Evolutionary conservation across 768 basidiomycete genomes (phyloP), one percentile per base, ranked within the genome.

Genomic region (Russula sp.): DNA sequence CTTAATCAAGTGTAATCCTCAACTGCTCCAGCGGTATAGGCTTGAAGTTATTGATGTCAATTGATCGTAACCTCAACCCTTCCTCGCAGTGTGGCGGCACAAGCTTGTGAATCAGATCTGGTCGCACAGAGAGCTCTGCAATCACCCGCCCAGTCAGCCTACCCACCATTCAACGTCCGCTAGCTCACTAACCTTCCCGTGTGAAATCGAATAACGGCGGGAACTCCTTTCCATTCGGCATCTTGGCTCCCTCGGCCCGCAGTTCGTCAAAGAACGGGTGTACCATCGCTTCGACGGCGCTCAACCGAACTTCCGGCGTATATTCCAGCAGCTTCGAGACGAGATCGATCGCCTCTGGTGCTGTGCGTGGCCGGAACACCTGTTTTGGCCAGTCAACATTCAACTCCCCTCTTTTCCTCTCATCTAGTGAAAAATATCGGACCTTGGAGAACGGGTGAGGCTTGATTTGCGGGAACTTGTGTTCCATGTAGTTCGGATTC

Each of bases 401-500:
- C 36, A 63, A 62, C 55, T 50, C 22, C 67, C 64, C 69, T 51
- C 22, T 67, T 65, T 68, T 71, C 59, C 16, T 32, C 65, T 56
- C 63, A 54, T 30, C 34, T 59, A 51, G 26, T 61, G 34, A 49
- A 44, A 40, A 56, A 54, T 20, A 63, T 53, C 59, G 54, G 62
- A 92, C 93, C 87, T 98, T 98, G 73, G 89, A 90, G 81, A 98
- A 98, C 0, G 95, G 95, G 74, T 98, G 96, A n/a, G 95, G 94
- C 75, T 96, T 94, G 81, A 99, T 99, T 78, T 98, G 96, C 1
- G 97, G 97, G 81, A 99, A 99, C 78, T 98, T 98, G 85, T 99
- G 97, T 75, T 99, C 97, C 97, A 98, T 98, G 79, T 99, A 99
- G 80, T 99, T 99, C 61, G 97, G 97, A 78, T 99, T 99, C 97